Conservation (phyloP, 176 grass and related monocot species). For the Tillandsia leiboldiana region DNA sequence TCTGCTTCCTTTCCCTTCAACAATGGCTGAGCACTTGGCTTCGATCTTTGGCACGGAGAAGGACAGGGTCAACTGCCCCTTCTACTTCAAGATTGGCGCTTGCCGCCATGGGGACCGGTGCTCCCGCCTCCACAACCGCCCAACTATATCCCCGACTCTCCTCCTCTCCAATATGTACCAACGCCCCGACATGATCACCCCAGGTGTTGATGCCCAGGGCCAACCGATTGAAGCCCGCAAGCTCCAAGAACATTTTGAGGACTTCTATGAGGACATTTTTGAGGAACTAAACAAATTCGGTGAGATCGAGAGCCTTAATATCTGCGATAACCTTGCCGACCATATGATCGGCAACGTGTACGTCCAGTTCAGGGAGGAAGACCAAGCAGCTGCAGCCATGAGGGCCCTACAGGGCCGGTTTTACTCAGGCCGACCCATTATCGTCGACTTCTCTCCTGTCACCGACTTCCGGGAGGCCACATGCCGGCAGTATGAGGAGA, state of each 20-base stretch:
- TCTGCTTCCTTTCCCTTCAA: background rate
- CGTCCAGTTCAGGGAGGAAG: conserved; percentile 82
- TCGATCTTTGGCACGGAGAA: conserved; percentile 81
- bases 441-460: conserved; percentile 87
- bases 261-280: conserved; percentile 94
- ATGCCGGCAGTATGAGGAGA: conserved; percentile 80
- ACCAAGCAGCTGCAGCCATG: conserved; percentile 57
- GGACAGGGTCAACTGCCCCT: conserved; percentile 79
- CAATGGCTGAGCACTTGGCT: conserved; percentile 64
- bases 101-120: conserved; percentile 65
- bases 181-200: conserved; percentile 68
- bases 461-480: conserved; percentile 95
- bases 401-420: conserved; percentile 65
- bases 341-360: conserved; percentile 98
- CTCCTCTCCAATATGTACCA: conserved; percentile 78
- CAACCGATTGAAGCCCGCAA: conserved; percentile 48
- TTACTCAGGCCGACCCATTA: conserved; percentile 84
- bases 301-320: conserved; percentile 70
- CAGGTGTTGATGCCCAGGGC: conserved; percentile 56
- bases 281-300: conserved; percentile 79
- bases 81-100: conserved; percentile 85
- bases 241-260: conserved; percentile 91
- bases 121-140: conserved; percentile 68
- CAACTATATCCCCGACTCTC: conserved; percentile 55
- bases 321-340: conserved; percentile 91